These are phyloP conservation scores for Ogataea angusta DNA, from an alignment of 805 yeast species.

Conservation along the genomic window DNA sequence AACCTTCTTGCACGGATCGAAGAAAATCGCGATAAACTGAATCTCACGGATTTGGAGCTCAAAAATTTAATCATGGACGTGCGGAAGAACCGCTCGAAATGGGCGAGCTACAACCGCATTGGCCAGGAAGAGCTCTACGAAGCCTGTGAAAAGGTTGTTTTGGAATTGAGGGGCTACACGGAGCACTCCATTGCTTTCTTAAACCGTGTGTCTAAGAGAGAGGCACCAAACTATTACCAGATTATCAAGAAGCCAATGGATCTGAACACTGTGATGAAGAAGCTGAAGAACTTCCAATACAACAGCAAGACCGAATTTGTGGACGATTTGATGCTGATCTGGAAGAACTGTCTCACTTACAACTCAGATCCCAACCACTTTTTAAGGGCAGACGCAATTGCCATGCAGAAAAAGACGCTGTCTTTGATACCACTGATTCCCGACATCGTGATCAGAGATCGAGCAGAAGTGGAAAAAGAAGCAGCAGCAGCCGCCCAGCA, in stretches of 20 bases:
- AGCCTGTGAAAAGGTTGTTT: slow-evolving; percentile 92
- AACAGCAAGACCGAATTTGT: slow-evolving; percentile 84
- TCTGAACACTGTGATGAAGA: slow-evolving; percentile 87
- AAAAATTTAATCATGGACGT: slow-evolving; percentile 87
- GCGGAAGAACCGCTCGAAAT: slow-evolving; percentile 89
- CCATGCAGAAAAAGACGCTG: slow-evolving; percentile 89
- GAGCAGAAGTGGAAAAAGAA: slow-evolving; percentile 69
- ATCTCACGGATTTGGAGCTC: slow-evolving; percentile 76
- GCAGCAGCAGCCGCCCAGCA: slow-evolving; percentile 47
- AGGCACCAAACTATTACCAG: slow-evolving; percentile 94
- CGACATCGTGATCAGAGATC: slow-evolving; percentile 71
- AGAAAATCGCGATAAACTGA: slow-evolving; percentile 68
- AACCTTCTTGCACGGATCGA: slow-evolving; percentile 79
- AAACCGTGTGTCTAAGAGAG: slow-evolving; percentile 94
- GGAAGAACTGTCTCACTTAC: slow-evolving; percentile 91
- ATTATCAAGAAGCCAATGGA: slow-evolving; percentile 96
- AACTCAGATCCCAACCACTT: slow-evolving; percentile 95
- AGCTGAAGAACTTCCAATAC: slow-evolving; percentile 78
- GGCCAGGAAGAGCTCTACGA: slow-evolving; percentile 98
- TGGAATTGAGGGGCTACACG: slow-evolving; percentile 85
- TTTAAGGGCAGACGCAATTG: slow-evolving; percentile 84
- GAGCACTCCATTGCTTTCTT: slow-evolving; percentile 96
- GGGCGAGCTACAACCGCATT: slow-evolving; percentile 93
- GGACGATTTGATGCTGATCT: slow-evolving; percentile 91
- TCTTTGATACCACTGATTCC: slow-evolving; percentile 82